Conservation (phyloP, 805 yeast genomes). For the Candida germanica region DNA sequence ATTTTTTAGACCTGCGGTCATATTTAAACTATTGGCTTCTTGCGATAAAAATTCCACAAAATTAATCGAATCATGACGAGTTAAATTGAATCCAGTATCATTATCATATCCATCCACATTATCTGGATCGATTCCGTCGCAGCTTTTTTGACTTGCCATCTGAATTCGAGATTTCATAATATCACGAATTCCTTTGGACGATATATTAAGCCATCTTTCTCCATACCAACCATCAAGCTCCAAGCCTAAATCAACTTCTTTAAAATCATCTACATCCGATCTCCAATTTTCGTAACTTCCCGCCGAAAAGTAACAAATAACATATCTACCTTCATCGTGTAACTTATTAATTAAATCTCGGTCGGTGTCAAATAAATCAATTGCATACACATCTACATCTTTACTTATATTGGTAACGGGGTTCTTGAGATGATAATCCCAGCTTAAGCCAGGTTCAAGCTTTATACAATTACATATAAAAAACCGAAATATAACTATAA, state of each 20-base stretch:
- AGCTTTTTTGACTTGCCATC: slow-evolving; percentile 17
- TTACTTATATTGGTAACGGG: slow-evolving; percentile 9
- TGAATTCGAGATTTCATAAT: slow-evolving; percentile 20
- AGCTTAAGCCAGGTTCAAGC: slow-evolving; percentile 10
- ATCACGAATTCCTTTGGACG: slow-evolving; percentile 16
- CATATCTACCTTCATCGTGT: slow-evolving; percentile 18
- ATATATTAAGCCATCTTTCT: slow-evolving; percentile 23
- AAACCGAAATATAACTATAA: no score
- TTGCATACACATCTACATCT: slow-evolving; percentile 17
- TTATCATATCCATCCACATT: slow-evolving; percentile 27
- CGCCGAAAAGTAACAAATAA: slow-evolving; percentile 29
- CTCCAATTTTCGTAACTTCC: slow-evolving; percentile 30
- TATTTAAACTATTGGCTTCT: slow-evolving; percentile 15
- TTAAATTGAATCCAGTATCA: slow-evolving; percentile 23
- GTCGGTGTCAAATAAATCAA: slow-evolving; percentile 20
- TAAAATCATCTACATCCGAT: slow-evolving; percentile 18
- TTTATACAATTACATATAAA: no score
- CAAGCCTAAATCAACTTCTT: slow-evolving; percentile 19
- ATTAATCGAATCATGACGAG: slow-evolving; percentile 18
- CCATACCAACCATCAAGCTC: slow-evolving; percentile 26
- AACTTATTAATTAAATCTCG: slow-evolving; percentile 12
- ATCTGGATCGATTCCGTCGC: slow-evolving; percentile 30
- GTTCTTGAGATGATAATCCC: slow-evolving; percentile 20
- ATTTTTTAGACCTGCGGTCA: slow-evolving; percentile 25
- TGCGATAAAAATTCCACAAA: slow-evolving; percentile 20